Evolutionary conservation across 306 rosid species (phyloP).

Genomic region (Acacia acuminata): DNA sequence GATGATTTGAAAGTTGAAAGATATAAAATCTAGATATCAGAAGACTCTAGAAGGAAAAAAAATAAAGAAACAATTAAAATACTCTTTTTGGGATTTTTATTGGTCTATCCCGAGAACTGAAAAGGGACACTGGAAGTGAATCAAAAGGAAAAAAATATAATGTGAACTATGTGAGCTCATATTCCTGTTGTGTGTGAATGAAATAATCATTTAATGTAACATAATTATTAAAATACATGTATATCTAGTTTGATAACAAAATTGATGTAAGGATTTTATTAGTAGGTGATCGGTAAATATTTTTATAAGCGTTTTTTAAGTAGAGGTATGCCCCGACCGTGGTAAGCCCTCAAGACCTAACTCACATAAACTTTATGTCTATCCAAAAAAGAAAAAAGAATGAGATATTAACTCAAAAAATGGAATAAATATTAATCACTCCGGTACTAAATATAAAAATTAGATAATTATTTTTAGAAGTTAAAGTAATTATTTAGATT

Average conservation of each 20-base stretch:
- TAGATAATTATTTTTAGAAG: too few species aligned
- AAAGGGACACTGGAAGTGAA: neutral
- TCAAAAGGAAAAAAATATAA: neutral
- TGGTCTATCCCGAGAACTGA: neutral
- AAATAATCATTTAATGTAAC: too few species aligned
- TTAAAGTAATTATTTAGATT: too few species aligned
- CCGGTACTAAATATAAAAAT: too few species aligned
- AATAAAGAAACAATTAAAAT: too few species aligned
- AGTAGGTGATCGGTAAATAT: fast-evolving
- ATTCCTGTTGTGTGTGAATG: neutral
- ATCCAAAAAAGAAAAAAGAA: neutral
- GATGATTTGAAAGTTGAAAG: neutral
- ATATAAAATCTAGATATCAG: neutral
- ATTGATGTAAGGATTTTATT: neutral
- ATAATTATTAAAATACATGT: neutral
- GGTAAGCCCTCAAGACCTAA: too few species aligned
- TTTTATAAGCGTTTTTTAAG: fast-evolving
- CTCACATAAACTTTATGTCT: too few species aligned
- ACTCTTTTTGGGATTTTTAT: neutral
- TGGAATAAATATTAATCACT: neutral
- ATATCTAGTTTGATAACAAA: neutral
- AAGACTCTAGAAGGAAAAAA: neutral
- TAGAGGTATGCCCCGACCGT: too few species aligned
- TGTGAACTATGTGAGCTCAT: neutral
- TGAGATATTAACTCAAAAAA: neutral